Base-by-base conservation (phyloP, 176 grass and related monocot genomes). In the Carex myosuroides region DNA sequence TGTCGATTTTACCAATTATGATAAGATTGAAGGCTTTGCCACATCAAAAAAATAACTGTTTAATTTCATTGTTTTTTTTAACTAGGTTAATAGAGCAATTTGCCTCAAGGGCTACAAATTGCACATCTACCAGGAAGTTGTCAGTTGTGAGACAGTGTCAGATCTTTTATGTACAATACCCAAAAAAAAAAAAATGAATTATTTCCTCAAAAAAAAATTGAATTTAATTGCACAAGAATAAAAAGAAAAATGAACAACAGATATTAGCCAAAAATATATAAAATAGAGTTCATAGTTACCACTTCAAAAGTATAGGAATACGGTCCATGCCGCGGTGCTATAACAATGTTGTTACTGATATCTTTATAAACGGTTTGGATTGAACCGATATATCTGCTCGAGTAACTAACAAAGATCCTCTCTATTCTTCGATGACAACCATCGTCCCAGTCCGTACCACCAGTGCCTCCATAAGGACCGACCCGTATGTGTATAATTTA, bases 281-380 rank as follows among this genome's bases (percentile, higher is more conserved):
- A 83, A 66, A 82, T 29, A 29, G 3, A 39, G 5, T 53, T 67
- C 12, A 65, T 83, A 22, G 8, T 83, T 83, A 83, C 80, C 80
- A 83, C 80, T 83, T 83, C 80, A 50, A 83, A 83, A 29, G 61
- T 54, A 62, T 83, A 83, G 20, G 80, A 83, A 18, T 83, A 83
- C 1, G 62, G 80, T 53, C 80, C 80, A 0, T 26, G 80, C 8
- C 80, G 61, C 3, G 80, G 80, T 3, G 59, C 60, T 64, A 83
- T 83, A 10, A 83, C 42, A 67, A 83, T 52, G 39, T 62, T 65
- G n/a, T 68, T 83, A 32, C 37, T 67, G 39, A 83, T 26, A 66
- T 83, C 80, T 18, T 65, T 62, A 18, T 83, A 83, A 67, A 83
- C 80, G 0, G 61, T 65, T 53, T 83, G 80, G 62, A 83, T 83